A percentile compares a stretch with the other conserved stretches of the same genome.
These are phyloP conservation scores for Gautieria morchelliformis DNA, from an alignment of 768 basidiomycete genomes.

Conservation along the genomic window DNA sequence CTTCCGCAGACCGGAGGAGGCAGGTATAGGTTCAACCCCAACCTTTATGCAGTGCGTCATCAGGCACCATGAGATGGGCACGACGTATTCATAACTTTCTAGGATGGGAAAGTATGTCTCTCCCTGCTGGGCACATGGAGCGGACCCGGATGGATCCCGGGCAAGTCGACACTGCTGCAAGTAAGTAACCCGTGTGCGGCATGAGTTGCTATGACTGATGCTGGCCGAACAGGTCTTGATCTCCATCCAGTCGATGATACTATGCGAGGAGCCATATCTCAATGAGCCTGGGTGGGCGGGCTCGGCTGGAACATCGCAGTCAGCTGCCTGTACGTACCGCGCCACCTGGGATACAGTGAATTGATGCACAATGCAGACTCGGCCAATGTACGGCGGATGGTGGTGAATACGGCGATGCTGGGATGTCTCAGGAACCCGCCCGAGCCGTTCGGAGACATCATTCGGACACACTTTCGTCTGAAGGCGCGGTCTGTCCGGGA, in stretches of 20 bases:
- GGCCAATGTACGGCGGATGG: conserved; percentile 89
- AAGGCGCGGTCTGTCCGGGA: conserved; percentile 61
- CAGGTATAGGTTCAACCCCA: conserved; percentile 88
- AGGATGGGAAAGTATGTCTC: conserved; percentile 93
- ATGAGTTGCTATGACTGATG: background rate
- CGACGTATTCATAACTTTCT: background rate
- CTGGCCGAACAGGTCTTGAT: conserved; percentile 52
- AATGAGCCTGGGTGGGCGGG: conserved; percentile 88
- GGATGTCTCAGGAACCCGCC: conserved; percentile 74
- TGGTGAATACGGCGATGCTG: conserved; percentile 83
- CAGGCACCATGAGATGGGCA: background rate
- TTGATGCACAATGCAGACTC: conserved; percentile 47
- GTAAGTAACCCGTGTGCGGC: conserved; percentile 24
- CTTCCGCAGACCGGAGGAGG: conserved; percentile 66
- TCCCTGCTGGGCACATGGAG: conserved; percentile 87
- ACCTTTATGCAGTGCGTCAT: conserved; percentile 71
- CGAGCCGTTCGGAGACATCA: conserved; percentile 78
- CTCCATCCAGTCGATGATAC: conserved; percentile 93
- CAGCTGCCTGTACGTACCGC: conserved; percentile 55
- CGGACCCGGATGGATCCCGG: conserved; percentile 89
- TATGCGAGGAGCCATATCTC: conserved; percentile 88
- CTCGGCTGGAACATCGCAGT: conserved; percentile 63
- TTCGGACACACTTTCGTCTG: conserved; percentile 83
- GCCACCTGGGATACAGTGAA: background rate
- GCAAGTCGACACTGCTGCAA: conserved; percentile 84